Percentiles rank a stretch among this genome's conserved stretches.
Conservation (phyloP, 108 stramenopile species). For the Nitzschia sp. region DNA sequence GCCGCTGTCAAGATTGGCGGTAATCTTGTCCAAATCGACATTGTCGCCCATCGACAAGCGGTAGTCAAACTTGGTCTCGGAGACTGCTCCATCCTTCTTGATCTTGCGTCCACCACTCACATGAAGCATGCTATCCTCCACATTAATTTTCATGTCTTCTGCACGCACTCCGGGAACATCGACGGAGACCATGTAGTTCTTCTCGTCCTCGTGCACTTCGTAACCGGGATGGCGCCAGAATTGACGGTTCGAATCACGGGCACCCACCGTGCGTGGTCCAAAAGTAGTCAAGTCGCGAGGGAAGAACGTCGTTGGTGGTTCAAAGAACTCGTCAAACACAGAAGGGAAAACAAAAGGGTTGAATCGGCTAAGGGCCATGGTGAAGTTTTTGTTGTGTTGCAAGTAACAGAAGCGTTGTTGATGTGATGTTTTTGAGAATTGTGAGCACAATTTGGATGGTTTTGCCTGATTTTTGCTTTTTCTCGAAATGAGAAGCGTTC, state of each 20-base stretch:
- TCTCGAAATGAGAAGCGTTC: neutral
- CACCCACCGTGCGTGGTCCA: neutral
- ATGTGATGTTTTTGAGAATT: neutral
- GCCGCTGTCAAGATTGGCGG: conserved; percentile 33
- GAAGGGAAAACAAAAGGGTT: conserved; percentile 2
- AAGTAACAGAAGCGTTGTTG: neutral
- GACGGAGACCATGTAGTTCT: conserved; percentile 13
- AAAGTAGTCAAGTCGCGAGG: conserved; percentile 2
- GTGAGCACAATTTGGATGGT: neutral
- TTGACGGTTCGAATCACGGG: neutral
- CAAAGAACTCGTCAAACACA: neutral
- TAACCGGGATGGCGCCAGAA: conserved; percentile 12
- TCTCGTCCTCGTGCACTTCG: conserved; percentile 25
- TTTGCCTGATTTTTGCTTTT: neutral
- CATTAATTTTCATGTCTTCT: conserved; percentile 35
- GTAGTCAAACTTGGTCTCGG: conserved; percentile 12
- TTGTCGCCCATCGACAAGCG: conserved; percentile 10
- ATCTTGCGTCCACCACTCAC: neutral
- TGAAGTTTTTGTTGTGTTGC: neutral
- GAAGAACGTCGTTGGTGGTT: conserved; percentile 2
- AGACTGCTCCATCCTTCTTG: neutral
- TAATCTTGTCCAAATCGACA: conserved; percentile 30
- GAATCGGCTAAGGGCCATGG: conserved; percentile 3
- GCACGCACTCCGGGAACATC: conserved; percentile 42
- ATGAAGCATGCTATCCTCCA: conserved; percentile 16